Conservation (phyloP, 352 stramenopile genomes). For the Globisporangium nagaii region DNA sequence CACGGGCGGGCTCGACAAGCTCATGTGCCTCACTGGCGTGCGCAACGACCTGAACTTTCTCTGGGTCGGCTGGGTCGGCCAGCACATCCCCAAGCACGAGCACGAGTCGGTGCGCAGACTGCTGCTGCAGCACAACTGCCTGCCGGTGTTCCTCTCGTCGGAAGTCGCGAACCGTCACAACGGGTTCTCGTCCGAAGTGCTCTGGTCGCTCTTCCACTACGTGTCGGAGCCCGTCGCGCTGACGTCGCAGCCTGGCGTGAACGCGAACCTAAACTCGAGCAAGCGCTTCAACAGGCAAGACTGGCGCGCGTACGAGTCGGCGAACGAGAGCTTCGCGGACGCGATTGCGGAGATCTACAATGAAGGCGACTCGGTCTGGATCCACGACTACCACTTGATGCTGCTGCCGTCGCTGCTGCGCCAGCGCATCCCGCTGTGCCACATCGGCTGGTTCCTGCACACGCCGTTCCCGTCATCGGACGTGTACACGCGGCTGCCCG, state of each 20-base stretch:
- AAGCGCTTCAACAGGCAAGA: constrained; percentile 87
- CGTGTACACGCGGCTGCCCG: constrained; percentile 80
- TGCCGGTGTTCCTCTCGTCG: constrained; percentile 82
- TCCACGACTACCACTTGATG: constrained; percentile 91
- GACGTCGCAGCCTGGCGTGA: constrained; percentile 29
- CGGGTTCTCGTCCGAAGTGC: constrained; percentile 85
- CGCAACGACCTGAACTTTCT: constrained; percentile 65
- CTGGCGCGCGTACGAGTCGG: constrained; percentile 85
- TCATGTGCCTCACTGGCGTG: constrained; percentile 75
- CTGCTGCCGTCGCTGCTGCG: constrained; percentile 79
- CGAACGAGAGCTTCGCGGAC: constrained; percentile 84
- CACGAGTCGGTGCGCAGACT: constrained; percentile 66
- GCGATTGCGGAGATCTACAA: constrained; percentile 84
- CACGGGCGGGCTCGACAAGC: constrained; percentile 80
- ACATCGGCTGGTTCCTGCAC: constrained; percentile 88
- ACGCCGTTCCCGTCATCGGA: constrained; percentile 85
- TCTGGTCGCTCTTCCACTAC: constrained; percentile 92
- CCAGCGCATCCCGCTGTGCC: constrained; percentile 57
- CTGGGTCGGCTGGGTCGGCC: constrained; percentile 88
- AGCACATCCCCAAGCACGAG: constrained; percentile 80
- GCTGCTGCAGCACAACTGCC: constrained; percentile 80
- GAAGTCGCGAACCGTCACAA: constrained; percentile 84
- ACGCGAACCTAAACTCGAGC: constrained; percentile 38
- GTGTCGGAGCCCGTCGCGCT: constrained; percentile 66
- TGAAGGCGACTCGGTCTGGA: constrained; percentile 84